Evolutionary conservation across 148 eudicot genomes (phyloP), one percentile per base, ranked within the genome.

Genomic region (Heliosperma pusillum): DNA sequence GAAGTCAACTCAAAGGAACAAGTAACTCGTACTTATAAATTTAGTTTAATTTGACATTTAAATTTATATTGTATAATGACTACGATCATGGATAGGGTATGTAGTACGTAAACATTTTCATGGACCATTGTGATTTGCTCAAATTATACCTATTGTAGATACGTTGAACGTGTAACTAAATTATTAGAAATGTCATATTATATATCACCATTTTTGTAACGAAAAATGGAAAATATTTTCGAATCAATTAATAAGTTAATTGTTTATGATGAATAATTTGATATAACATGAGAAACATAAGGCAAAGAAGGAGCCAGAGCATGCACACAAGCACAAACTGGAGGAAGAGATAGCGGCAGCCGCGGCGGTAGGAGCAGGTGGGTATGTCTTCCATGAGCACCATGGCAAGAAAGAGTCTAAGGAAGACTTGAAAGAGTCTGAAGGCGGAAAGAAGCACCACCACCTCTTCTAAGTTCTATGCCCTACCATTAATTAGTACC

Each of bases 351-450:
- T 86, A 0, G 92, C 92, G 0, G 88, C 85, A 0, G 85, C 84
- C 0, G 92, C 77, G 0, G 92, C 84, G 0, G 87, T 86, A 4
- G 89, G 85, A 8, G 66, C 89, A 0, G 88, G 88, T 33, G 92
- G 89, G 19, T 81, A 56, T 26, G 85, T 79, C 2, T 80, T 86
- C 77, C 89, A 86, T 24, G 89, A 88, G 82, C 88, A 82, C 59
- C 89, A 88, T 67, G 82, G 86, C 80, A 88, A 86, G 87, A 83
- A 88, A 72, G 88, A 86, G 69, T 82, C 87, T 3, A 82, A 83
- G 78, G 69, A 82, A 2, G 84, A 83, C 65, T 62, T 64, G 40
- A 86, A 84, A 25, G 76, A 77, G 79, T 82, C 76, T 42, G 83
- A 86, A 65, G 86, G n/a, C n/a, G n/a, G 80, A 66, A 82, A 82